Percentiles rank a stretch among this genome's conserved stretches.
phyloP scores from a whole-genome alignment of 2,329 filamentous ascomycete species.

The Exophiala mesophila region DNA sequence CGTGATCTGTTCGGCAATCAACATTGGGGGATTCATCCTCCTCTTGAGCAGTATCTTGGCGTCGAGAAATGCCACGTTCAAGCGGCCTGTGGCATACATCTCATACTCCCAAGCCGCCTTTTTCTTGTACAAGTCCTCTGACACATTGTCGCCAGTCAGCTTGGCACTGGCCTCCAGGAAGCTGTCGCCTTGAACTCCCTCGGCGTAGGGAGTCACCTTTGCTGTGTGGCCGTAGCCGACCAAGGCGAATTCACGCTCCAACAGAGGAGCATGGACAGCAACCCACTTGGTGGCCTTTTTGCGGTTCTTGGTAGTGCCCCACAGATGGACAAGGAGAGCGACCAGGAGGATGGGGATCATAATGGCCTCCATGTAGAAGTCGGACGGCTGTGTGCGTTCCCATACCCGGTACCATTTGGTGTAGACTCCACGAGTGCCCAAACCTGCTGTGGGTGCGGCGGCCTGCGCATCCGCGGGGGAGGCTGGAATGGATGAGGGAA shows the following conservation, averaged over 20 bases:
- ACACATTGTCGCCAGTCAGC: conserved; percentile 38
- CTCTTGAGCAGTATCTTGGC: conserved; percentile 75
- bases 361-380: conserved; percentile 83
- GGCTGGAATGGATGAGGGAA: conserved; percentile 42
- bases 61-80: conserved; percentile 89
- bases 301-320: conserved; percentile 76
- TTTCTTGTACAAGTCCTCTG: conserved; percentile 68
- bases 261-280: conserved; percentile 62
- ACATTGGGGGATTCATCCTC: conserved; percentile 73
- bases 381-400: conserved; percentile 75
- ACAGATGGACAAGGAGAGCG: conserved; percentile 72
- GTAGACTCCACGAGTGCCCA: conserved; percentile 54
- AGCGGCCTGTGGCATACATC: conserved; percentile 82
- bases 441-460: conserved; percentile 34
- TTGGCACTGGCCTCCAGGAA: conserved; percentile 33
- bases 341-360: conserved; percentile 71
- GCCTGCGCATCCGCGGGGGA: conserved; percentile 45
- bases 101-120: conserved; percentile 81
- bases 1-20: conserved; percentile 62
- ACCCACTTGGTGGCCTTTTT: conserved; percentile 77
- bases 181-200: conserved; percentile 42
- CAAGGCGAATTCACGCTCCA: conserved; percentile 77
- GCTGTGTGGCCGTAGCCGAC: conserved; percentile 69
- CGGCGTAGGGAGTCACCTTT: conserved; percentile 38
- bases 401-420: conserved; percentile 97